A percentile compares a stretch with the other conserved stretches of the same genome.
Conservation (phyloP, 805 yeast species). For the Candida pini region DNA sequence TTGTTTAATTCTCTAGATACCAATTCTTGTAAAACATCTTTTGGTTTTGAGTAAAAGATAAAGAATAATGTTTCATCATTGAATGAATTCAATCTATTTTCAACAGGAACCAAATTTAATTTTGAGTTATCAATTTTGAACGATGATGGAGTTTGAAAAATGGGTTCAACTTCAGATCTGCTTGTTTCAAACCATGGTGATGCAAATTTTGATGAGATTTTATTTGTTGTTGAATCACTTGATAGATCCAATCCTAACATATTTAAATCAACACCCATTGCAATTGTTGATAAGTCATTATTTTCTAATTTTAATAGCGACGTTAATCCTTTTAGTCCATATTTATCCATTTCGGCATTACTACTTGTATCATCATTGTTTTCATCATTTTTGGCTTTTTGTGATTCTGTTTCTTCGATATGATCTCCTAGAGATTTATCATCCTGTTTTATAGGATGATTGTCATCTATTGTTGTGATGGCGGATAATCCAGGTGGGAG, state of each 20-base stretch:
- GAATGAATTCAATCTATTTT: slow-evolving; percentile 48
- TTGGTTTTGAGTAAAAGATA: slow-evolving; percentile 89
- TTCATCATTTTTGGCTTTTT: neutral
- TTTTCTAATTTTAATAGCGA: slow-evolving; percentile 58
- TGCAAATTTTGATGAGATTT: slow-evolving; percentile 61
- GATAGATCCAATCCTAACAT: slow-evolving; percentile 59
- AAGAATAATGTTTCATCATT: slow-evolving; percentile 91
- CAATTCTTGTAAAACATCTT: slow-evolving; percentile 87
- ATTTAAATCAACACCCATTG: slow-evolving; percentile 70
- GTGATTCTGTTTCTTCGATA: neutral
- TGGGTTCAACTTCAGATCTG: slow-evolving; percentile 85
- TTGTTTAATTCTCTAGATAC: slow-evolving; percentile 87
- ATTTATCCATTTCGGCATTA: slow-evolving; percentile 47
- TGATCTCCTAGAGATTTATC: neutral
- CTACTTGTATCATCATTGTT: neutral
- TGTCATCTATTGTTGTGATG: neutral
- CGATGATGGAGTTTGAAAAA: slow-evolving; percentile 57
- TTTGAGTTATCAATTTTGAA: slow-evolving; percentile 30
- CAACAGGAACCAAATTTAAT: slow-evolving; percentile 24
- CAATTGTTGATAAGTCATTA: slow-evolving; percentile 56
- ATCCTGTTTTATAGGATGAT: neutral
- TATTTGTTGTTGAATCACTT: slow-evolving; percentile 31
- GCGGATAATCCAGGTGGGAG: slow-evolving; percentile 10
- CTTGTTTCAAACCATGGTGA: slow-evolving; percentile 96
- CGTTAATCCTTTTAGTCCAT: slow-evolving; percentile 61